Base-by-base conservation (phyloP, 176 grass and related monocot species). In the Puccinellia tenuiflora region DNA sequence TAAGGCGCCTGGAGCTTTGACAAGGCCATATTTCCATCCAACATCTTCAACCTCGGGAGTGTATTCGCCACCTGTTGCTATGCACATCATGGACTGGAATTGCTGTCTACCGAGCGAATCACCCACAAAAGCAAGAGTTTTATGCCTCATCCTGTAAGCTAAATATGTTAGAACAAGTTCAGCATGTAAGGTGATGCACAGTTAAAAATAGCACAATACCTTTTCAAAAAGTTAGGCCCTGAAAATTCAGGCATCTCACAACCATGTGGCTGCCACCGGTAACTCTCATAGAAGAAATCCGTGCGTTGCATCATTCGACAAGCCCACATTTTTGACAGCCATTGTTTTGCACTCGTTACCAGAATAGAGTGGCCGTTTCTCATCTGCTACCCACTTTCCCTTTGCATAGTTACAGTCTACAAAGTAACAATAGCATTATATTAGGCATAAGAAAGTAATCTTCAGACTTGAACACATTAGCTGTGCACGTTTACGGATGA, bases 61-160 rank as follows among this genome's bases (percentile, higher is more conserved):
- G 65, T 84, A 72, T 92, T 87, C 83, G 61, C 96, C 96, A 84
- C 93, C 89, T 24, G 89, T 88, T 60, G 87, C 86, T 87, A 99
- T 96, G 88, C 93, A 99, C 85, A 99, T 93, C 26, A 99, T 85
- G 63, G 96, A 99, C 55, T 99, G 96, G 87, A 99, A 99, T 76
- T 99, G 96, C 76, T 99, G 93, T 73, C 93, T 95, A 16, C 96
- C 96, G 26, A 99, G 92, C 55, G 96, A 99, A 90, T 99, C 96
- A 38, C 96, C 96, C 28, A 99, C 87, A 79, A 93, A 92, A 81
- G 96, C 96, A 90, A 99, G 89, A 35, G 96, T 96, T 77, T 85
- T 95, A 62, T 99, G 75, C 31, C 65, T 82, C 96, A 99, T 87
- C 85, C 93, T 95, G 83, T 70, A 85, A 89, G 57, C 35, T 7